Evolutionary conservation across 257 asterid genomes (phyloP).

Genomic region (Solanum stenotomum): DNA sequence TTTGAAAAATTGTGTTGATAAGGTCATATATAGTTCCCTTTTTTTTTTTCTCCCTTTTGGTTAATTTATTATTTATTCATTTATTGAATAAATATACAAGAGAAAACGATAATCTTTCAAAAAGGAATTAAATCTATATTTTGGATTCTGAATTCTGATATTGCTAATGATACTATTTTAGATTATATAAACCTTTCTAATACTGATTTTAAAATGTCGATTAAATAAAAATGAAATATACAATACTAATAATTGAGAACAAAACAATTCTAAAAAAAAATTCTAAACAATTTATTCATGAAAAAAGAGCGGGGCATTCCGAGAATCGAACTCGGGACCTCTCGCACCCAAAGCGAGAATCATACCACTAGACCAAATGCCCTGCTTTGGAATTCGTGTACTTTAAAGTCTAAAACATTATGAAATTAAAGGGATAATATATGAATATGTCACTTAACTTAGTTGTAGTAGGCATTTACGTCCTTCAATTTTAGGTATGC

Average conservation of each 20-base stretch:
- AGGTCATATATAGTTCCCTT: too few species aligned
- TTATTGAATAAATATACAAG: background rate
- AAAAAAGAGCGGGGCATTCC: conserved; percentile 58
- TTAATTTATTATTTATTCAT: too few species aligned
- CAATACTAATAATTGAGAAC: background rate
- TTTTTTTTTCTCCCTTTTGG: too few species aligned
- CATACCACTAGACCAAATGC: conserved; percentile 93
- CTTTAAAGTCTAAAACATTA: background rate
- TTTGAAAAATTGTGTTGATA: too few species aligned
- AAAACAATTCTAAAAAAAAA: background rate
- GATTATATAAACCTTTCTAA: background rate
- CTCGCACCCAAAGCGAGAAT: conserved; percentile 84
- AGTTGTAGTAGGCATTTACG: background rate
- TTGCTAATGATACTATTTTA: background rate
- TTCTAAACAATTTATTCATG: background rate
- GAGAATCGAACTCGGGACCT: conserved; percentile 76
- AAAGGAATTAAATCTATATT: background rate
- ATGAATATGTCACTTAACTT: too few species aligned
- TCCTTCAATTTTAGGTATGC: background rate
- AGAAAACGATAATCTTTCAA: background rate
- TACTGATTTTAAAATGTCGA: background rate
- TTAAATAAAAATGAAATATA: background rate
- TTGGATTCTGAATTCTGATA: background rate
- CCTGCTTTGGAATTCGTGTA: background rate
- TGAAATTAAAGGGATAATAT: accelerated